Conservation (phyloP, 768 basidiomycete species). For the Hortiboletus campestris region DNA sequence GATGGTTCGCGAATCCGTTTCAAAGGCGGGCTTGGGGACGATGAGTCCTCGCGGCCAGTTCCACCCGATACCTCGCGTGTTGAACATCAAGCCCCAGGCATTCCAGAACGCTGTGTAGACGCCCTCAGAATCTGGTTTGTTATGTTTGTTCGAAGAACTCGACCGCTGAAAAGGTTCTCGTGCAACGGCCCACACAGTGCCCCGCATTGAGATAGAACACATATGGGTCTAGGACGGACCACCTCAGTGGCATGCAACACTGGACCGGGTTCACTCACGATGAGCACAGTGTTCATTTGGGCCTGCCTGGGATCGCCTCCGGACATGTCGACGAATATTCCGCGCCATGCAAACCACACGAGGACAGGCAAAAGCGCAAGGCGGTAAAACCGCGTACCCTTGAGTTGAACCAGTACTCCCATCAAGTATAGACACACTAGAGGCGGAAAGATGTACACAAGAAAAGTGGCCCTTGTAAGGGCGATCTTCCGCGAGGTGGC, state of each 20-base stretch:
- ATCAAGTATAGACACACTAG: constrained; percentile 46
- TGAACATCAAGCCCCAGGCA: constrained; percentile 22
- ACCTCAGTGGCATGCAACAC: neutral
- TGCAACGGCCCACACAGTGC: constrained; percentile 15
- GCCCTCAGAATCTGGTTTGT: neutral
- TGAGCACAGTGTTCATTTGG: constrained; percentile 11
- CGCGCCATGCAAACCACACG: constrained; percentile 43
- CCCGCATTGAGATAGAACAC: constrained; percentile 14
- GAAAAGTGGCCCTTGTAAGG: constrained; percentile 24
- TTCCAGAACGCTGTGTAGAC: constrained; percentile 22
- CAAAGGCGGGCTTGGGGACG: constrained; percentile 12
- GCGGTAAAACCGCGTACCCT: constrained; percentile 40
- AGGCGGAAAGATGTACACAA: constrained; percentile 41
- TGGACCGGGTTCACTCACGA: constrained; percentile 12
- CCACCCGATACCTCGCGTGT: constrained; percentile 28
- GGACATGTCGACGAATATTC: constrained; percentile 25
- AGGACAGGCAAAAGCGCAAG: constrained; percentile 48
- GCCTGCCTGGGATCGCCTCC: constrained; percentile 16
- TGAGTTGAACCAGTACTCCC: constrained; percentile 50
- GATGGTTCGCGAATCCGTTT: constrained; percentile 13
- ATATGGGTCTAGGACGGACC: constrained; percentile 11
- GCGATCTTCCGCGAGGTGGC: constrained; percentile 3
- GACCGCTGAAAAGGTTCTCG: constrained; percentile 12
- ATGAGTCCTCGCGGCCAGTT: constrained; percentile 19
- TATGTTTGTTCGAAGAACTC: neutral